phyloP scores from a whole-genome alignment of 805 yeast genomes.

The Saturnispora quitensis region DNA sequence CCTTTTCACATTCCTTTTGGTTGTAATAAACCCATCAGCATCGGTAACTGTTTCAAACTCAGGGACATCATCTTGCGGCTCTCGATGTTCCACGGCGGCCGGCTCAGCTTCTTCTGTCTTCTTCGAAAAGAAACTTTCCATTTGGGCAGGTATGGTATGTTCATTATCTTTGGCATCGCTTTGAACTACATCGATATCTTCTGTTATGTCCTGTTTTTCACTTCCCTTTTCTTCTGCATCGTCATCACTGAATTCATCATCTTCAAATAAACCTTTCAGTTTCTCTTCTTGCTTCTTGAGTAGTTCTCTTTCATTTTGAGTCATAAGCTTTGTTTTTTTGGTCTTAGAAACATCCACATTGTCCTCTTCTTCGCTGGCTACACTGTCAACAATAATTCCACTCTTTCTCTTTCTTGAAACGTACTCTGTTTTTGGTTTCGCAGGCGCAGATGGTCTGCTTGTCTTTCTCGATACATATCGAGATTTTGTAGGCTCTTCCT shows the following conservation, averaged over 20 bases:
- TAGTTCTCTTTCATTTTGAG: constrained; percentile 4
- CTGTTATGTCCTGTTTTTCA: constrained; percentile 5
- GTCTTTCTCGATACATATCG: constrained; percentile 14
- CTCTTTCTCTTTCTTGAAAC: constrained; percentile 8
- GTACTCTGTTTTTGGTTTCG: constrained; percentile 8
- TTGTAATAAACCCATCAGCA: constrained; percentile 26
- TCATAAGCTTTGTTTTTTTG: constrained; percentile 16
- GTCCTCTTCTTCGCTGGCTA: constrained; percentile 5
- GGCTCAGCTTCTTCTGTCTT: not conserved
- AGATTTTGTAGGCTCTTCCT: constrained; percentile 11
- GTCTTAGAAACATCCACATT: not conserved
- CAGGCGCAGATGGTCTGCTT: constrained; percentile 11
- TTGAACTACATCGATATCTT: constrained; percentile 10
- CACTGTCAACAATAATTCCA: constrained; percentile 8
- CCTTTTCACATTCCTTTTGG: constrained; percentile 9
- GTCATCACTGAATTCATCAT: constrained; percentile 14
- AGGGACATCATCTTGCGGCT: constrained; percentile 4
- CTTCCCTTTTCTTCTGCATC: not conserved
- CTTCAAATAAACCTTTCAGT: constrained; percentile 14
- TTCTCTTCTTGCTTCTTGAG: constrained; percentile 11
- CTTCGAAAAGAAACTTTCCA: not conserved
- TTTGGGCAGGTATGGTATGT: not conserved
- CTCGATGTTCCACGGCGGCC: not conserved
- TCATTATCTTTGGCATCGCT: constrained; percentile 2
- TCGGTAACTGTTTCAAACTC: constrained; percentile 22